Percentiles rank a stretch among this genome's conserved stretches.
Evolutionary conservation across 495 filamentous ascomycete species (phyloP).

Genomic region (Staphylotrichum longicolle): DNA sequence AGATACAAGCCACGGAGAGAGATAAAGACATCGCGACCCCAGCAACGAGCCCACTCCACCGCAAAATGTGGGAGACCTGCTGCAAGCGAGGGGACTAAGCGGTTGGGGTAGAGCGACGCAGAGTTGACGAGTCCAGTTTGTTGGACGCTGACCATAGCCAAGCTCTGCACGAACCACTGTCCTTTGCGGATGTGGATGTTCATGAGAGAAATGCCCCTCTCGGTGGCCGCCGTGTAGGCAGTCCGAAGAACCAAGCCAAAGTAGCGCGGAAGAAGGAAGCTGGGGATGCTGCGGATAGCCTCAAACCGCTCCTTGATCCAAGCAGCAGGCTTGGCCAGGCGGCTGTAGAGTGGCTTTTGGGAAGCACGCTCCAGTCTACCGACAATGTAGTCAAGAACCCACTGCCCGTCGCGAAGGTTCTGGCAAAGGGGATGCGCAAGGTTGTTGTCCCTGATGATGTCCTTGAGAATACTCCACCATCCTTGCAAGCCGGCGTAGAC

Average conservation of each 20-base stretch:
- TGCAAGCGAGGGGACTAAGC: conserved; percentile 80
- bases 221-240: conserved; percentile 78
- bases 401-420: conserved; percentile 85
- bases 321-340: conserved; percentile 59
- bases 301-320: conserved; percentile 87
- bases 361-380: conserved; percentile 72
- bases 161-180: conserved; percentile 78
- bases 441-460: conserved; percentile 84
- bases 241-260: conserved; percentile 87
- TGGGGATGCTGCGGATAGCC: conserved; percentile 77
- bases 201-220: conserved; percentile 75
- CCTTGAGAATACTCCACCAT: conserved; percentile 92
- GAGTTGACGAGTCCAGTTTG: conserved; percentile 85
- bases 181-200: conserved; percentile 70
- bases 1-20: conserved; percentile 86
- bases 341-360: conserved; percentile 55
- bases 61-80: conserved; percentile 96
- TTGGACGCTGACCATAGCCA: conserved; percentile 87
- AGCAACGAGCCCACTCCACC: conserved; percentile 89
- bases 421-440: conserved; percentile 91
- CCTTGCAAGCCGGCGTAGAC: conserved; percentile 97
- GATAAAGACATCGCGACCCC: conserved; percentile 97
- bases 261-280: conserved; percentile 86
- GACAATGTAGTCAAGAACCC: conserved; percentile 89
- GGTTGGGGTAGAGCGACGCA: conserved; percentile 83